Evolutionary conservation across 176 grass and related monocot genomes (phyloP), one percentile per base, ranked within the genome.

Genomic region (Cenchrus purpureus): DNA sequence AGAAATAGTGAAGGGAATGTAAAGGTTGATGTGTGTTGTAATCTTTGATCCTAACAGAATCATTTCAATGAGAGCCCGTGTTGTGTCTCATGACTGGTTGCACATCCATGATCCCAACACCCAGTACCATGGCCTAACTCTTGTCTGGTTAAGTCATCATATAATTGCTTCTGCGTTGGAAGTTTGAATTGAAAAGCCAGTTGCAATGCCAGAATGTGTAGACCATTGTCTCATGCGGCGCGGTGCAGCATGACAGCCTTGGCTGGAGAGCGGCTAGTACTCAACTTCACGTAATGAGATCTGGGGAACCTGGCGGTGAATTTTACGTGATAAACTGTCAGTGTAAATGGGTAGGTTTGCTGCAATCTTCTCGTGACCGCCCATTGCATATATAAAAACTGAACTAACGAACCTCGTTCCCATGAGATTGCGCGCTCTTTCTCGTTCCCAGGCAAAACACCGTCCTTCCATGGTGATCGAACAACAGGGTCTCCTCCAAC

Each of bases 1-100:
- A 75, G 81, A 87, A 76, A 58, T 85, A 91, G 89, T 51, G 48
- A 66, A 31, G 17, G 81, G 56, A 68, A 88, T 91, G 89, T 88
- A 91, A 84, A 91, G 64, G 54, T 68, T 81, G 63, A 81, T 79
- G 79, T 91, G 85, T 91, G 81, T 81, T 91, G 81, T 85, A 80
- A 87, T 81, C 57, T 48, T 42, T 65, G 73, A 51, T 77, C 29
- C 62, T 87, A 77, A 84, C 84, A 84, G 68, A 74, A 56, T 55
- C 63, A 84, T 84, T 69, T 71, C 48, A 84, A 76, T 71, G 85
- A 70, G 76, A 84, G 76, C 77, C 46, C 80, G 40, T 80, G 54
- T 34, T 79, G 76, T 73, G 55, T 32, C 56, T 50, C 22, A 1
- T 20, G 12, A 65, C 43, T 68, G 16, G 46, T 4, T 31, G 40